Percentiles rank a stretch among this genome's conserved stretches.
Conservation (phyloP, 2,329 filamentous ascomycete genomes). For the Myriosclerotinia duriaeana region DNA sequence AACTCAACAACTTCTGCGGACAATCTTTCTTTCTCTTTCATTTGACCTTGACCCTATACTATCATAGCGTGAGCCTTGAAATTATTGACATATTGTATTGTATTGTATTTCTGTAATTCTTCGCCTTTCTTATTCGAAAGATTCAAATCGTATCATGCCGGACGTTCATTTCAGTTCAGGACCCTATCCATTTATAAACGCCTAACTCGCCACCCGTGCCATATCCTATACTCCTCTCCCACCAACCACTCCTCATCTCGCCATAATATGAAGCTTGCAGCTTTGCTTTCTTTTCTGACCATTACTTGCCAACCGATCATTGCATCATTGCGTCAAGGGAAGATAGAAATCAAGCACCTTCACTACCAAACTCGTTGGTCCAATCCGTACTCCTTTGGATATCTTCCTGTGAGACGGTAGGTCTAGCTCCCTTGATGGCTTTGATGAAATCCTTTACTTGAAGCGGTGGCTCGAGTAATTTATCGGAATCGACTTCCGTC, state of each 20-base stretch:
- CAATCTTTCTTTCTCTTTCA: not conserved
- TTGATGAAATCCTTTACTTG: slow-evolving; percentile 90
- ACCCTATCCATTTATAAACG: slow-evolving; percentile 20
- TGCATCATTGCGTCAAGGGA: not conserved
- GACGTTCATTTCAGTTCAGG: slow-evolving; percentile 10
- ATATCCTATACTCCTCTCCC: slow-evolving; percentile 14
- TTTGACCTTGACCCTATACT: not conserved
- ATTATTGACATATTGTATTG: slow-evolving; percentile 14
- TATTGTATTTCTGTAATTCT: slow-evolving; percentile 10
- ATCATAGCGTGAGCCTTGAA: not conserved
- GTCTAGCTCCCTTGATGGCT: slow-evolving; percentile 82
- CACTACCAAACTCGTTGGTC: slow-evolving; percentile 95
- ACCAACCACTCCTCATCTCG: not conserved
- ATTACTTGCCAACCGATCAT: slow-evolving; percentile 23
- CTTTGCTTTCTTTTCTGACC: slow-evolving; percentile 19
- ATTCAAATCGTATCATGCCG: slow-evolving; percentile 14
- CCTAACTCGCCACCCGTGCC: slow-evolving; percentile 15
- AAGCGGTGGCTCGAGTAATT: slow-evolving; percentile 82
- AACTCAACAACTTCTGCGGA: slow-evolving; percentile 1
- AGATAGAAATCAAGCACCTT: slow-evolving; percentile 53
- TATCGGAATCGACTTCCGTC: slow-evolving; percentile 80
- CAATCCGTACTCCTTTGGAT: slow-evolving; percentile 82
- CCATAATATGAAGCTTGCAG: not conserved
- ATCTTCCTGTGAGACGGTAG: slow-evolving; percentile 87
- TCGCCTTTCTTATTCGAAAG: not conserved